Conservation (phyloP, 139 green algal genomes). For the Coccomyxa sp. region DNA sequence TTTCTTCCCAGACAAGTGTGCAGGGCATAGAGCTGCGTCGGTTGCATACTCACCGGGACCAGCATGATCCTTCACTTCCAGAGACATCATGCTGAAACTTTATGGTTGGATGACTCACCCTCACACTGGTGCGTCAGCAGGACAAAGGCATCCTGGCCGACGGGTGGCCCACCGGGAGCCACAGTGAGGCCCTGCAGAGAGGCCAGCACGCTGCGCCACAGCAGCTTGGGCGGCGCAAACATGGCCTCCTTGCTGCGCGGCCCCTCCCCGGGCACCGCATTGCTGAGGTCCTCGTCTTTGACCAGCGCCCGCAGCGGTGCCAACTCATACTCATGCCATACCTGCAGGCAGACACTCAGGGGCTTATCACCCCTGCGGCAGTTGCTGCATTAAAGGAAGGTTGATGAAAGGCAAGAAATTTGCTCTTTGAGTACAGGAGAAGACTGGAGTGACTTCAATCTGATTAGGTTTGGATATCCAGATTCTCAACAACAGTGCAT, state of each 20-base stretch:
- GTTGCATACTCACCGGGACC: too few relatives aligned
- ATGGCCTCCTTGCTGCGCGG: neutral
- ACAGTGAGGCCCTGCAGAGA: neutral
- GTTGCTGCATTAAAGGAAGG: neutral
- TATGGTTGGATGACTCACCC: neutral
- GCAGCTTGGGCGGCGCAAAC: neutral
- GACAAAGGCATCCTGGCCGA: neutral
- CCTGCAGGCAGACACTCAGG: neutral
- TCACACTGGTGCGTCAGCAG: neutral
- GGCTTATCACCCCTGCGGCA: neutral
- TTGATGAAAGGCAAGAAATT: neutral
- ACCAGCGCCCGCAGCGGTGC: neutral
- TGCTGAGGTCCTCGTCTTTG: neutral
- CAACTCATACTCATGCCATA: constrained; percentile 6
- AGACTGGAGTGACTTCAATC: too few relatives aligned
- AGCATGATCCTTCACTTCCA: neutral
- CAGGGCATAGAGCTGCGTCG: too few relatives aligned
- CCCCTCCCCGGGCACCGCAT: neutral
- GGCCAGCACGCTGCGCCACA: neutral
- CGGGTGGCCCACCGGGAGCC: too few relatives aligned
- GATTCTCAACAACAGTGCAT: too few relatives aligned
- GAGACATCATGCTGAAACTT: neutral
- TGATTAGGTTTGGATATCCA: too few relatives aligned
- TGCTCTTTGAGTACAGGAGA: neutral
- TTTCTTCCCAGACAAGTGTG: too few relatives aligned